Evolutionary conservation across 495 filamentous ascomycete genomes (phyloP), one percentile per base, ranked within the genome.

Genomic region (Daldinia concentrica): DNA sequence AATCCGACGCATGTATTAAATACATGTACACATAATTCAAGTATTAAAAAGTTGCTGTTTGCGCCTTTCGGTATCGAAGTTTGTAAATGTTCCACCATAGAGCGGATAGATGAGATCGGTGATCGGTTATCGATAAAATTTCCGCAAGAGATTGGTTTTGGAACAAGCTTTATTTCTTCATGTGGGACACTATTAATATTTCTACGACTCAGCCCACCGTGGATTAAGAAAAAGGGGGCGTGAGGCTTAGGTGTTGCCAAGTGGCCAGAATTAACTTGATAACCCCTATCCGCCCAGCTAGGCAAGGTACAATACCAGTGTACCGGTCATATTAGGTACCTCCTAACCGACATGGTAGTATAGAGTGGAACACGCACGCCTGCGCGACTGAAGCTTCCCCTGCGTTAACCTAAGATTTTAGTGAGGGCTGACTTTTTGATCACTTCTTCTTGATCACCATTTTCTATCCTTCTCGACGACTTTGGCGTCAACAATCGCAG

Each of bases 181-280:
- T n/a, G n/a, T n/a, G n/a, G n/a, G n/a, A n/a, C n/a, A n/a, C n/a
- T n/a, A n/a, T n/a, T n/a, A n/a, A n/a, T n/a, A n/a, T n/a, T n/a
- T n/a, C n/a, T n/a, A 32, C 32, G 32, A 43, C 22, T 59, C 19
- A 60, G 15, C n/a, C 55, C 45, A 12, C 17, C 9, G 9, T 22
- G 14, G n/a, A n/a, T n/a, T n/a, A 15, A 2, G 34, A 71, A 39
- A 66, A 61, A 45, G 32, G 68, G 56, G 62, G 12, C 19, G 15
- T 62, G 63, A 66, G 62, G 69, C 69, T 68, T 36, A 66, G 62
- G 66, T 62, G 54, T 69, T 73, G 71, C 71, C 71, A 73, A 73
- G 71, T 73, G 71, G 66, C 71, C 71, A 73, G 36, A 73, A 73
- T 73, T 70, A 66, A 69, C 65, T 62, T 65, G 70, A 69, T 58